Conservation (phyloP, 2,329 filamentous ascomycete species). For the Apiospora malaysiana region DNA sequence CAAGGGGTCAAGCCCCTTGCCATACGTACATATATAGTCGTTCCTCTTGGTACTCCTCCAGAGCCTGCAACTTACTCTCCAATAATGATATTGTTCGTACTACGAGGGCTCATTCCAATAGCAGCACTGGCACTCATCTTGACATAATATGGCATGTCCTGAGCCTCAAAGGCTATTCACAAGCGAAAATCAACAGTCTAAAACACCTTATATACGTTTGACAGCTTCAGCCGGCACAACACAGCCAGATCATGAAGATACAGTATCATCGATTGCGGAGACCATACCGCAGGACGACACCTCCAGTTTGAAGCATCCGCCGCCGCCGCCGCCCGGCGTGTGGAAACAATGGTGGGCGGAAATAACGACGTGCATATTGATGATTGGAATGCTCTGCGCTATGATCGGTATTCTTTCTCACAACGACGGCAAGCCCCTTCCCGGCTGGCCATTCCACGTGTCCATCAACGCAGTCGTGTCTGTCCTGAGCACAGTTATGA, state of each 20-base stretch:
- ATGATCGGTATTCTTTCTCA: neutral
- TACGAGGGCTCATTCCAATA: too few relatives aligned
- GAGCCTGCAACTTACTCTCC: too few relatives aligned
- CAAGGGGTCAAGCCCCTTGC: too few relatives aligned
- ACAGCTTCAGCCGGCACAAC: too few relatives aligned
- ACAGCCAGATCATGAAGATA: neutral
- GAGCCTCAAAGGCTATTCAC: too few relatives aligned
- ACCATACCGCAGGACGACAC: neutral
- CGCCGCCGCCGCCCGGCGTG: neutral
- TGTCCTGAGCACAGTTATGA: conserved; percentile 8
- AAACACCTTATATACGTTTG: too few relatives aligned
- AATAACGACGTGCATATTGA: neutral
- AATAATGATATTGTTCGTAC: too few relatives aligned
- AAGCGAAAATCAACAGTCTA: too few relatives aligned
- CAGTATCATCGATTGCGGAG: neutral
- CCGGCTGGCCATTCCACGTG: neutral
- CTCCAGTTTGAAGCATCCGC: neutral
- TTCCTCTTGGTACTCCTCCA: too few relatives aligned
- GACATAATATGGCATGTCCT: too few relatives aligned
- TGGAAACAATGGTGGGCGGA: conserved; percentile 18
- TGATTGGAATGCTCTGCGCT: conserved; percentile 8
- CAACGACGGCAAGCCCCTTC: conserved; percentile 4
- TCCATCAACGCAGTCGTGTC: conserved; percentile 19
- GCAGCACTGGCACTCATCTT: too few relatives aligned
- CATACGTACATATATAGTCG: too few relatives aligned